A percentile compares a stretch with the other conserved stretches of the same genome.
phyloP scores from a whole-genome alignment of 2,329 filamentous ascomycete genomes.

The Cladosporium sp. region DNA sequence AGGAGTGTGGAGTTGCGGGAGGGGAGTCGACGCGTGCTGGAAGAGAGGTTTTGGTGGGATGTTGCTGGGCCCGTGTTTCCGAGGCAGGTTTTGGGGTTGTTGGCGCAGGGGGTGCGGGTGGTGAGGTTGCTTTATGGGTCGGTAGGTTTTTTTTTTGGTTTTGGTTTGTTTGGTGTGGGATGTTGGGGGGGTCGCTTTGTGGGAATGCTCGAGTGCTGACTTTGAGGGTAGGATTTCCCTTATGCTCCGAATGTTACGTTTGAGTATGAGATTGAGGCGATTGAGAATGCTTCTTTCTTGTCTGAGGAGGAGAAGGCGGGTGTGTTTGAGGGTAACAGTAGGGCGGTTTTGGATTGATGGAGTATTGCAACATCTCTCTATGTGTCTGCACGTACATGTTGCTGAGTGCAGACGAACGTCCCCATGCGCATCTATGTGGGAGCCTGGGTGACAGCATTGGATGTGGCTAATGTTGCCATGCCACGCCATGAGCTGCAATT shows the following conservation, averaged over 20 bases:
- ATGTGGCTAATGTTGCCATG: too few species aligned
- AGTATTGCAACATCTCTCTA: too few species aligned
- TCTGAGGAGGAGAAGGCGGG: conserved; percentile 9
- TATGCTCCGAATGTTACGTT: conserved; percentile 14
- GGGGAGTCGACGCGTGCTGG: conserved; percentile 19
- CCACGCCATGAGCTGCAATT: too few species aligned
- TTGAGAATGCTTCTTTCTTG: conserved; percentile 13
- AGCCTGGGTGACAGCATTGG: too few species aligned
- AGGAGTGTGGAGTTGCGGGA: conserved; percentile 21
- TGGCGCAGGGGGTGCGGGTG: conserved; percentile 28
- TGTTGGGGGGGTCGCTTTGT: not conserved
- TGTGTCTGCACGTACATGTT: too few species aligned
- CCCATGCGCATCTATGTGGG: too few species aligned
- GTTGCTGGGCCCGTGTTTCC: conserved; percentile 35
- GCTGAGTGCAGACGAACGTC: too few species aligned
- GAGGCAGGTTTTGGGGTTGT: conserved; percentile 32
- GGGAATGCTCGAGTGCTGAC: not conserved
- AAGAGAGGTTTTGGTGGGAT: conserved; percentile 24
- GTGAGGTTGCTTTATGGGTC: conserved; percentile 35
- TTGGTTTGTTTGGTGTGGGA: not conserved
- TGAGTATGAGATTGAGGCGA: conserved; percentile 11
- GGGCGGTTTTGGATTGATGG: not conserved
- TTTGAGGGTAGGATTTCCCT: conserved; percentile 12
- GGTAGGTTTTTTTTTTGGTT: conserved; percentile 20
- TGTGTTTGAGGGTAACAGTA: conserved; percentile 9